Evolutionary conservation across 2,329 filamentous ascomycete species (phyloP), one percentile per base, ranked within the genome.

Genomic region (Escovopsis sp.): DNA sequence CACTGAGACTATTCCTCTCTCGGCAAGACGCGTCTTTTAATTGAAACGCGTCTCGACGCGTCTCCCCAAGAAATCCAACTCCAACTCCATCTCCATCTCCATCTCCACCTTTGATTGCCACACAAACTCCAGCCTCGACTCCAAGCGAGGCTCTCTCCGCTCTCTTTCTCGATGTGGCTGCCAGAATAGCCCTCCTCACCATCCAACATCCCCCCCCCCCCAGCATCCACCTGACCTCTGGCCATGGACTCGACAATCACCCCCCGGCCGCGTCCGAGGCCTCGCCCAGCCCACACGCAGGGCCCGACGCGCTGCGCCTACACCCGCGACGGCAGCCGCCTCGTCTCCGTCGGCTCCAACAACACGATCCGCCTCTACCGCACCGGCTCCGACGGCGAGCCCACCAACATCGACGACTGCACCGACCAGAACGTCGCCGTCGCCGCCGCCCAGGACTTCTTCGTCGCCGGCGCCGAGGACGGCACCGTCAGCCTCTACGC

Each of bases 401-500:
- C 92, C 9, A 76, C 73, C 39, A 94, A 88, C 38, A 79, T 98
- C 38, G 88, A 96, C 53, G 85, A 94, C 43, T 85, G 80, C 36
- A 80, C 81, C 41, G 88, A 94, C 46, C 79, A 83, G 44, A 93
- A 94, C 51, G 68, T 82, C 15, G 76, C 79, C 23, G 73, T 96
- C 16, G 80, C 76, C 21, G 76, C 85, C 15, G 73, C 75, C 26
- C 71, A 88, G 51, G 74, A 80, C 40, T 86, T 82, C 56, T 93
- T 94, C 53, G 74, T 96, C 31, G 76, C 85, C 41, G 90, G 86
- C 19, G 83, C 84, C 15, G 88, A 98, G 56, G 87, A 96, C 60
- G 90, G 92, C 50, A 90, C 81, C n/a, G 85, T 98, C 49, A 93
- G 81, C 63, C 75, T 86, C 48, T 98, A 92, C 63, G 82, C 81